A percentile compares a stretch with the other conserved stretches of the same genome.
Evolutionary conservation across 768 basidiomycete species (phyloP).

Genomic region (Pulveroboletus frians): DNA sequence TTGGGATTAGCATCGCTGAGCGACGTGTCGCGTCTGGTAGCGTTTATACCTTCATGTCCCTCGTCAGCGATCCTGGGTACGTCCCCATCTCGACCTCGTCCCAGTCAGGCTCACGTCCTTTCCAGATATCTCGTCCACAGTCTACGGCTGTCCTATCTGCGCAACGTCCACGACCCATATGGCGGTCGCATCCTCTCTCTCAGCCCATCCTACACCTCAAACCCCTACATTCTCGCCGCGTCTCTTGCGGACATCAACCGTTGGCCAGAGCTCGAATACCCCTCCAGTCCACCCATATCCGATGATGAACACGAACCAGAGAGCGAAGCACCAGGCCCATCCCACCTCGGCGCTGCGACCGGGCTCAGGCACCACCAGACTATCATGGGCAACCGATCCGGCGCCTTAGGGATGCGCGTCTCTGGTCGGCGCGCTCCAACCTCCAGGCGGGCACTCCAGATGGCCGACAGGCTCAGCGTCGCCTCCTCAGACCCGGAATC

Average conservation of each 20-base stretch:
- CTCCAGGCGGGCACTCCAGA: constrained; percentile 43
- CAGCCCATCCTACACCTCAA: constrained; percentile 69
- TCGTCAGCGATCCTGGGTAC: constrained; percentile 61
- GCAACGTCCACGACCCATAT: constrained; percentile 83
- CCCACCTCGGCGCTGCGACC: not conserved
- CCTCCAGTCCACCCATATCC: constrained; percentile 66
- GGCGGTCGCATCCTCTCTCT: constrained; percentile 77
- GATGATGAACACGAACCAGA: constrained; percentile 58
- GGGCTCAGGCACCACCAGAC: constrained; percentile 72
- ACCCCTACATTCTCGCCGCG: constrained; percentile 78
- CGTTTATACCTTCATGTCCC: constrained; percentile 40
- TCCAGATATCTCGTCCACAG: constrained; percentile 73
- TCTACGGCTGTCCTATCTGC: constrained; percentile 81
- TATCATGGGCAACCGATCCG: constrained; percentile 71
- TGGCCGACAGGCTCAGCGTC: constrained; percentile 1
- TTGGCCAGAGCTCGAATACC: constrained; percentile 81
- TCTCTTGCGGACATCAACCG: constrained; percentile 71
- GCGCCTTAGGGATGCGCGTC: constrained; percentile 74
- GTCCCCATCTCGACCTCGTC: constrained; percentile 6
- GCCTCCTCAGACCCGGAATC: constrained; percentile 4
- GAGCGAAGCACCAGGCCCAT: constrained; percentile 1
- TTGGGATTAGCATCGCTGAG: constrained; percentile 29
- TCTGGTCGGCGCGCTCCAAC: constrained; percentile 54
- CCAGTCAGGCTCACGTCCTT: not conserved
- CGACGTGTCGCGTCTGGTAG: no score